Percentiles rank a stretch among this genome's conserved stretches.
Conservation (phyloP, 768 basidiomycete genomes). For the Pulveroboletus sp. region DNA sequence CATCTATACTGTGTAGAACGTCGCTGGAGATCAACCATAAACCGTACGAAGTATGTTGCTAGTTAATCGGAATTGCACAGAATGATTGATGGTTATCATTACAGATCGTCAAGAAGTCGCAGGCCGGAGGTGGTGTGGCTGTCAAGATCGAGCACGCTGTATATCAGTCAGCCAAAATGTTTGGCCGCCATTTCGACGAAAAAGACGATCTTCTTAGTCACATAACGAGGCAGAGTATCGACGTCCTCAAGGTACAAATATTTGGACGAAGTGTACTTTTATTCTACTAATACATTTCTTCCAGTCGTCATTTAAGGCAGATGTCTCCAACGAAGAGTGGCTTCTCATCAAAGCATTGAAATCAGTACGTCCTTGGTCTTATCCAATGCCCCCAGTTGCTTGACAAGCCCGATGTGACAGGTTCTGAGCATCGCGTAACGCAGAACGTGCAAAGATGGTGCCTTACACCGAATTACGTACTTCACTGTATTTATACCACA, state of each 20-base stretch:
- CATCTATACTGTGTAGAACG: constrained; percentile 49
- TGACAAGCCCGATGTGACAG: constrained; percentile 21
- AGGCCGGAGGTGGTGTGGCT: constrained; percentile 94
- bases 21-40: constrained; percentile 99
- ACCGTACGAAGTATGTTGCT: constrained; percentile 57
- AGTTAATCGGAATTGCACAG: background rate
- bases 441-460: constrained; percentile 5
- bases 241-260: constrained; percentile 78
- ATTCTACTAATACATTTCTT: constrained; percentile 10
- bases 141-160: constrained; percentile 98
- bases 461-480: constrained; percentile 24
- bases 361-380: constrained; percentile 39
- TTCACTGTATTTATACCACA: constrained; percentile 32
- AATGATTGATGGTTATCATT: constrained; percentile 2
- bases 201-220: constrained; percentile 92
- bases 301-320: constrained; percentile 80
- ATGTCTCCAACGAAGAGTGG: constrained; percentile 92
- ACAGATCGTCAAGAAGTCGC: constrained; percentile 86
- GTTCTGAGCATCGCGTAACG: constrained; percentile 36
- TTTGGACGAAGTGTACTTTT: background rate
- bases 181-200: constrained; percentile 92
- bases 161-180: constrained; percentile 93
- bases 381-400: background rate
- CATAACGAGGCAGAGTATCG: constrained; percentile 89
- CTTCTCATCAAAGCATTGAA: constrained; percentile 85